Evolutionary conservation across 139 green algal genomes (phyloP), one percentile per base, ranked within the genome.

Genomic region (Ulvella scutata): DNA sequence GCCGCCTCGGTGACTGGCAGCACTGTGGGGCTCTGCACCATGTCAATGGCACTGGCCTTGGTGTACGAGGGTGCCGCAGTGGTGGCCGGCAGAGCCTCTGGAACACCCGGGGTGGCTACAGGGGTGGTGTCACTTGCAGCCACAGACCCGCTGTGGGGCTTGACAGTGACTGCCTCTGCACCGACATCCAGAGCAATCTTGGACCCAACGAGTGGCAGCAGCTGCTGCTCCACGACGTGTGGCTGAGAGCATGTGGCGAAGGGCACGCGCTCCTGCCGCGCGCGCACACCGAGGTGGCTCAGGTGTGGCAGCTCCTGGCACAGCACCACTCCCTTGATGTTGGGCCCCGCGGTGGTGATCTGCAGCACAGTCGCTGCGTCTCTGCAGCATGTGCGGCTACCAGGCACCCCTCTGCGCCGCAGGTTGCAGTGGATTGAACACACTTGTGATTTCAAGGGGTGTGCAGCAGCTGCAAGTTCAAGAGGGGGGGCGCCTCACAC

Each of bases 261-360:
- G 1, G 87, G 80, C 40, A 95, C 81, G 33, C 87, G 83, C 82
- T 97, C 94, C 85, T 98, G 94, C 6, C 94, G 75, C 0, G 94
- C 90, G 4, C 94, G 82, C 74, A 98, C 92, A 17, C 86, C 94
- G 40, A 99, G 85, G 77, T 99, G 94, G 62, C 77, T 90, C 2
- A 99, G 86, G 81, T 98, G 94, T 13, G 94, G 94, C 82, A 99
- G 83, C 76, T 92, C 88, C 61, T 97, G 93, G 26, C 73, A 62
- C 72, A 99, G 85, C 38, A 98, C 79, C 43, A 99, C 82, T 17
- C 87, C 92, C 60, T 74, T 74, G 31, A 97, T 78, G 33, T 83
- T 77, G 13, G 61, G 20, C 7, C 93, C 85, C 33, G 84, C 81
- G 37, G 88, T 85, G 34, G 72, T 35, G 23, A 76, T 26, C 51